Conservation (phyloP, 2,329 filamentous ascomycete species). For the Curvularia verruculosa region DNA sequence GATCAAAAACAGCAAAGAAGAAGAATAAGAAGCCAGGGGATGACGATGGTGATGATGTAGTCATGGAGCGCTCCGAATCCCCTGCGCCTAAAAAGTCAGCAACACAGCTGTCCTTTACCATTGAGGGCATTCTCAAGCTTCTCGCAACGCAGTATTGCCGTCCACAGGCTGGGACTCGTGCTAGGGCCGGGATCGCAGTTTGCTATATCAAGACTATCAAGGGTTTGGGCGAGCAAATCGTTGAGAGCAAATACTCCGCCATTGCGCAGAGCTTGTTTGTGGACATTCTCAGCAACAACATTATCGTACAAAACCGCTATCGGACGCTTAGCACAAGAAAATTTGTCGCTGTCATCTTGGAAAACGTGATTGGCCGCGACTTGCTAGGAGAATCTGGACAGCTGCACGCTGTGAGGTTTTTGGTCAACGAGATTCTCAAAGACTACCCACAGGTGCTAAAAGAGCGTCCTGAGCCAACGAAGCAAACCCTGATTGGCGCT, state of each 20-base stretch:
- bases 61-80: slow-evolving; percentile 70
- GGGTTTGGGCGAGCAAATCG: slow-evolving; percentile 77
- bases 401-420: slow-evolving; percentile 75
- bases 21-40: slow-evolving; percentile 70
- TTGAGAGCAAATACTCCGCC: slow-evolving; percentile 80
- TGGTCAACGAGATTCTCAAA: slow-evolving; percentile 89
- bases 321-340: slow-evolving; percentile 82
- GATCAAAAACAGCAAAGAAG: slow-evolving; percentile 71
- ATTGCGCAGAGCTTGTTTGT: slow-evolving; percentile 81
- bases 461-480: slow-evolving; percentile 85
- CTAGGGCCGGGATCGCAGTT: slow-evolving; percentile 80
- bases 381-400: slow-evolving; percentile 91
- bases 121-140: slow-evolving; percentile 78
- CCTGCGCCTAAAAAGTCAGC: slow-evolving; percentile 76
- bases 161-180: slow-evolving; percentile 76
- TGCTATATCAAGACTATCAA: slow-evolving; percentile 85
- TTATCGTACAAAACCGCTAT: slow-evolving; percentile 83
- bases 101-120: slow-evolving; percentile 71
- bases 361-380: slow-evolving; percentile 78
- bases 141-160: slow-evolving; percentile 82
- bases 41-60: slow-evolving; percentile 75
- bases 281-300: slow-evolving; percentile 78
- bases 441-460: slow-evolving; percentile 91
- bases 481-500: slow-evolving; percentile 80
- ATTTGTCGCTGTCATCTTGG: slow-evolving; percentile 82